A percentile compares a stretch with the other conserved stretches of the same genome.
Evolutionary conservation across 768 basidiomycete species (phyloP).

Genomic region (Mycena amicta): DNA sequence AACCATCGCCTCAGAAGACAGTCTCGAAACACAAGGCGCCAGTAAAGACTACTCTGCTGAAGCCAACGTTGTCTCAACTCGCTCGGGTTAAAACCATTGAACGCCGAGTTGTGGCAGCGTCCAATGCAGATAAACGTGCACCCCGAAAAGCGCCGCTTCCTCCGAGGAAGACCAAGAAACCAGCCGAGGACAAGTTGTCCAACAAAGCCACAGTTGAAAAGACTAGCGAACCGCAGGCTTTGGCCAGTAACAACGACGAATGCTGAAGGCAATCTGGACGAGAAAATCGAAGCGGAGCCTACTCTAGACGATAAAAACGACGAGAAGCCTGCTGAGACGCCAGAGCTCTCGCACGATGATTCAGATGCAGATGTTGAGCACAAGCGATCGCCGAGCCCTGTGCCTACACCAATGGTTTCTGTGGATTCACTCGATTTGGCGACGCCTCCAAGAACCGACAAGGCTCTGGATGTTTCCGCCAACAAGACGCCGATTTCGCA

Average conservation of each 20-base stretch:
- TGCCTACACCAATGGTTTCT: neutral
- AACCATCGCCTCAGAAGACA: neutral
- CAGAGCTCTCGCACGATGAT: neutral
- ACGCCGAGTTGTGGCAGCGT: constrained; percentile 11
- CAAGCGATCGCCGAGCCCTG: neutral
- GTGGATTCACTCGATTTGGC: neutral
- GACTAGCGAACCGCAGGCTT: neutral
- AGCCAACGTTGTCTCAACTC: constrained; percentile 20
- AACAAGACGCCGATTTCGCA: constrained; percentile 67
- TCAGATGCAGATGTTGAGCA: too few relatives aligned
- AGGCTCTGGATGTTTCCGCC: neutral
- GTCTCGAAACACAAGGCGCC: constrained; percentile 12
- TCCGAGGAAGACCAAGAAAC: neutral
- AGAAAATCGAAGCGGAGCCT: too few relatives aligned
- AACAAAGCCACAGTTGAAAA: neutral
- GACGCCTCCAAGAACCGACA: constrained; percentile 12
- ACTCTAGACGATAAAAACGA: too few relatives aligned
- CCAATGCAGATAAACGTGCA: constrained; percentile 4
- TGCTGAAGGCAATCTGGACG: too few relatives aligned
- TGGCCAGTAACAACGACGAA: too few relatives aligned
- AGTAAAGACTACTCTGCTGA: constrained; percentile 10
- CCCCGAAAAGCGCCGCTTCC: constrained; percentile 6
- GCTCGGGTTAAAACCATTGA: constrained; percentile 18
- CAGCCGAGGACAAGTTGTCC: neutral
- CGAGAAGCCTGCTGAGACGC: neutral